Conservation (phyloP, 768 basidiomycete species). For the Boletus bicolor region DNA sequence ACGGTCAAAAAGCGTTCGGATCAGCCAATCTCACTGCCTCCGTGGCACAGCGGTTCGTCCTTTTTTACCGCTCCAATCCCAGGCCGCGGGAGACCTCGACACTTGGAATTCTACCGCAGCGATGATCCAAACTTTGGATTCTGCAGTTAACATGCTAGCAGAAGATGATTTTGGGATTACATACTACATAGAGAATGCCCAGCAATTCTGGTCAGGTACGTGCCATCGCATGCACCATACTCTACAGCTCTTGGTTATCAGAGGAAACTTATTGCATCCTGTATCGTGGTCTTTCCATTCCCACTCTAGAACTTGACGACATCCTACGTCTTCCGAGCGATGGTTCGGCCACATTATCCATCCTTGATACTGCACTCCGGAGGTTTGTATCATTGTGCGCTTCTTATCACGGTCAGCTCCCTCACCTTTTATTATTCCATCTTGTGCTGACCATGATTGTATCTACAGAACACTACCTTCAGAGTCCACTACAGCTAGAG, state of each 20-base stretch:
- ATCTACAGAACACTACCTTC: slow-evolving; percentile 73
- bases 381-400: slow-evolving; percentile 78
- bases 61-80: slow-evolving; percentile 7
- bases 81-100: slow-evolving; percentile 1
- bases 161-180: slow-evolving; percentile 75
- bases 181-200: slow-evolving; percentile 78
- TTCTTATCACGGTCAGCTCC: slow-evolving; percentile 75
- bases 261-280: slow-evolving; percentile 3
- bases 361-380: slow-evolving; percentile 75
- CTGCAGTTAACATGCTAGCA: slow-evolving; percentile 24
- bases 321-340: slow-evolving; percentile 64
- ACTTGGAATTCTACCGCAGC: slow-evolving; percentile 2
- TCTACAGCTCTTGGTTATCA: slow-evolving; percentile 6
- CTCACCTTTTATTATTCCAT: not conserved
- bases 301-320: slow-evolving; percentile 77
- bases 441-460: not conserved
- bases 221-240: slow-evolving; percentile 7
- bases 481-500: slow-evolving; percentile 77
- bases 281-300: not conserved
- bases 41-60: not conserved
- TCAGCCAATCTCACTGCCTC: not conserved
- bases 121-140: slow-evolving; percentile 17
- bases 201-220: slow-evolving; percentile 90
- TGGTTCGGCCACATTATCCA: slow-evolving; percentile 56
- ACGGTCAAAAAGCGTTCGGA: not conserved